Evolutionary conservation across 2,329 filamentous ascomycete genomes (phyloP), one percentile per base, ranked within the genome.

Genomic region (Rutstroemia sp.): DNA sequence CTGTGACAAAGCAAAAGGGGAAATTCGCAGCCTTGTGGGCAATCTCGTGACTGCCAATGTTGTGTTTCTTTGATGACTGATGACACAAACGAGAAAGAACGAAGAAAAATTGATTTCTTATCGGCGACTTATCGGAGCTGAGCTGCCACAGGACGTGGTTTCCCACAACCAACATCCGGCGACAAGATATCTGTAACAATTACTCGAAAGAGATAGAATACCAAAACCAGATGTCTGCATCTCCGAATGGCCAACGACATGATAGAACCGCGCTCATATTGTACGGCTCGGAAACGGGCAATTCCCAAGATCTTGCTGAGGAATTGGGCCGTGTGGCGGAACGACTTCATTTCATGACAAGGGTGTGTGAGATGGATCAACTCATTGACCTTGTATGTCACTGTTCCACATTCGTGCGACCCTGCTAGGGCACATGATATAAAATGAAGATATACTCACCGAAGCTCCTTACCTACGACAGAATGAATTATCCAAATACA

Each of bases 271-370:
- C 80, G 52, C 80, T 95, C 63, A 79, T 99, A 57, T 79, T 95
- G 37, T 99, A 96, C 73, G 94, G 90, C 55, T 95, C 92, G 41
- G 94, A 99, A 75, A 97, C 92, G 21, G 94, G 94, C 56, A 96
- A 94, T 68, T 87, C 90, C 54, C 89, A 96, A 72, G 92, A 97
- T 72, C 82, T 92, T 61, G 92, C 94, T 19, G 85, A 90, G 66
- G 90, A 96, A 70, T 75, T 97, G 60, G 89, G 86, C 41, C 79
- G 85, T 42, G 72, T 89, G 62, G 80, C 84, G 38, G 85, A 92
- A 72, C 81, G 92, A 34, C 74, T 96, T 57, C 89, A 85, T 66
- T 96, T 97, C 71, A 72, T 79, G 60, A 88, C 86, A 21, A 79
- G 81, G 52, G 83, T 96, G 23, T 81, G 83, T 56, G 90, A 92